Conservation (phyloP, 176 grass and related monocot species). For the Oryza glaberrima region DNA sequence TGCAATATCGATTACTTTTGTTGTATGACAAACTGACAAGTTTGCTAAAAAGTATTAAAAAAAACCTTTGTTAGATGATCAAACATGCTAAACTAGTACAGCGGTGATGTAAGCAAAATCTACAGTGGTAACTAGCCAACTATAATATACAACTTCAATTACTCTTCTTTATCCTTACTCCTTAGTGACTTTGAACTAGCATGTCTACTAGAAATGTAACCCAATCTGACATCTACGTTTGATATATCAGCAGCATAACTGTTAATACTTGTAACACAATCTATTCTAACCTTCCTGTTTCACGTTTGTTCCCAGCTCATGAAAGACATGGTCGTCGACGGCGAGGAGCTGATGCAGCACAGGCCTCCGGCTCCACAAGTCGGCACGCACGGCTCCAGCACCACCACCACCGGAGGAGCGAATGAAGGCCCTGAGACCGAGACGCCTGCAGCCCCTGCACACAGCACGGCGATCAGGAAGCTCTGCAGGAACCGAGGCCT, state of each 20-base stretch:
- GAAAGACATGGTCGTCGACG: conserved; percentile 52
- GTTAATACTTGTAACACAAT: not conserved
- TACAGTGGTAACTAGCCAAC: not conserved
- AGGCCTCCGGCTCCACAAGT: conserved; percentile 19
- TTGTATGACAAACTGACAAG: not conserved
- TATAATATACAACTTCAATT: not conserved
- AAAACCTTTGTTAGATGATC: not conserved
- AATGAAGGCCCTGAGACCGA: not conserved
- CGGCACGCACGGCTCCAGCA: not conserved
- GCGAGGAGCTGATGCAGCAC: conserved; percentile 66
- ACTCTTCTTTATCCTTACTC: not conserved
- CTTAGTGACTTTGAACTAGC: not conserved
- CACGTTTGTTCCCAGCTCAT: conserved; percentile 49
- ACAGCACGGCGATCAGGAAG: conserved; percentile 61
- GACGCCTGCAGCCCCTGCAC: not conserved
- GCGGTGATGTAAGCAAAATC: not conserved
- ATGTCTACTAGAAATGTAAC: not conserved
- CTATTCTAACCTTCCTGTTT: not conserved
- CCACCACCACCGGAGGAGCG: not conserved
- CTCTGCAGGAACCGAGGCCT: conserved; percentile 61
- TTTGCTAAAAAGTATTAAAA: not conserved
- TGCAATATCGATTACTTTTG: not conserved
- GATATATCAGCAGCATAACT: not conserved
- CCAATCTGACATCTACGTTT: not conserved
- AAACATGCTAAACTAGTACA: not conserved